These are phyloP conservation scores for Pyrenopolyporus hunteri DNA, from an alignment of 495 filamentous ascomycete genomes.

Conservation along the genomic window DNA sequence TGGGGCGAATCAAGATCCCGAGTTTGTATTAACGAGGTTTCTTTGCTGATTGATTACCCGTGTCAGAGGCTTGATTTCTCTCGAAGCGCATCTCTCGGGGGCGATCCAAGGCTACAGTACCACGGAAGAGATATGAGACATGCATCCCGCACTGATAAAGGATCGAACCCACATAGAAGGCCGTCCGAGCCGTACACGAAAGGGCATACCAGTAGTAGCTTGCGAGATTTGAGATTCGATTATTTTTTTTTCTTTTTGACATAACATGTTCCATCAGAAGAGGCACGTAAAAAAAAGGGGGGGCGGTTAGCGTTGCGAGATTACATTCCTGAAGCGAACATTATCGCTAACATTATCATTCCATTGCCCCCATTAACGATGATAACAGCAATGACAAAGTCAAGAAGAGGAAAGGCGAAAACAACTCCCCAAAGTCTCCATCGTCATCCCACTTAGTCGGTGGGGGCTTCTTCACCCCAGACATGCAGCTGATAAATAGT, in stretches of 20 bases:
- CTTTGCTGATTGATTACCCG: constrained; percentile 24
- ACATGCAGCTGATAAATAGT: constrained; percentile 25
- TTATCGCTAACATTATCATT: neutral
- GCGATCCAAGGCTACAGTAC: constrained; percentile 13
- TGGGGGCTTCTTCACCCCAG: constrained; percentile 12
- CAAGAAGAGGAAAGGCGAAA: neutral
- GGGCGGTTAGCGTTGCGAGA: neutral
- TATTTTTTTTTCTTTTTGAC: no score
- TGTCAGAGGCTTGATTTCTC: constrained; percentile 7
- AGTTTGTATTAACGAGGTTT: neutral
- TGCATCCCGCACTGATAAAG: constrained; percentile 32
- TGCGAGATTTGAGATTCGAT: no score
- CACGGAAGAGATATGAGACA: constrained; percentile 24
- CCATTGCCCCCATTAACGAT: no score
- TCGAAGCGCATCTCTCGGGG: constrained; percentile 13
- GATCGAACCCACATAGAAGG: constrained; percentile 4
- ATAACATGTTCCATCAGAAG: no score
- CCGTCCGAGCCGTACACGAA: neutral
- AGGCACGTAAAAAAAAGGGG: no score
- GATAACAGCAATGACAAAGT: neutral
- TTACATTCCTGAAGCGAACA: neutral
- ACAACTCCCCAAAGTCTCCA: neutral
- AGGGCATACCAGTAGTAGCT: no score
- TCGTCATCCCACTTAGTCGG: constrained; percentile 6
- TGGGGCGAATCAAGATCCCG: constrained; percentile 24